phyloP scores from a whole-genome alignment of 805 yeast species.

The Teunomyces tritomae region DNA sequence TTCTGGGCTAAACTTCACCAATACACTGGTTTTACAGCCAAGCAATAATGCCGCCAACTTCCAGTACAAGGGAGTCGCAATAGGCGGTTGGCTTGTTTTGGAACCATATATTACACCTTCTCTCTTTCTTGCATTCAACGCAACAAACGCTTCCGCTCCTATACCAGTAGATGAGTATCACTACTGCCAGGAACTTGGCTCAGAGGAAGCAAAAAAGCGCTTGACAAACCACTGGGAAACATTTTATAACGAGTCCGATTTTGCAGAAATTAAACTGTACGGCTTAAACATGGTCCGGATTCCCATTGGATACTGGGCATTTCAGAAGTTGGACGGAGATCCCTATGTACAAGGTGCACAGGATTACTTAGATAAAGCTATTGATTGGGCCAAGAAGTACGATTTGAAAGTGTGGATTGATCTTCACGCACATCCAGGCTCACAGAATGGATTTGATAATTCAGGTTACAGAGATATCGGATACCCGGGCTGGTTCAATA shows the following conservation, averaged over 20 bases:
- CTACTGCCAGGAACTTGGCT: conserved; percentile 49
- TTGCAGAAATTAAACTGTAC: conserved; percentile 44
- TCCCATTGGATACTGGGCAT: conserved; percentile 84
- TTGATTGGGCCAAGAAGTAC: conserved; percentile 63
- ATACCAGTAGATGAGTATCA: conserved; percentile 64
- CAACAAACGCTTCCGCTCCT: conserved; percentile 17
- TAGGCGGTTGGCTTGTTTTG: conserved; percentile 73
- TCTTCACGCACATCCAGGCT: conserved; percentile 79
- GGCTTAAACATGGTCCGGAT: conserved; percentile 73
- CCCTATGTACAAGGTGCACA: conserved; percentile 70
- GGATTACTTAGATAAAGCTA: conserved; percentile 58
- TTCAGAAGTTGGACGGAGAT: conserved; percentile 46
- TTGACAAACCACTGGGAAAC: conserved; percentile 55
- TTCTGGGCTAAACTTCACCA: background rate
- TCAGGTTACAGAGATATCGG: conserved; percentile 59
- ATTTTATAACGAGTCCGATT: conserved; percentile 60
- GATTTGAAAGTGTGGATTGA: conserved; percentile 71
- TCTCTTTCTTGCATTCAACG: conserved; percentile 44
- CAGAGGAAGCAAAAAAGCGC: conserved; percentile 38
- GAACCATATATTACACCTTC: conserved; percentile 74
- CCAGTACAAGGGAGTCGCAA: conserved; percentile 42
- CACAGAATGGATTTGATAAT: conserved; percentile 85
- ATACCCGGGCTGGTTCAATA: conserved; percentile 35
- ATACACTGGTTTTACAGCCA: conserved; percentile 4
- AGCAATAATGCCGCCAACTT: conserved; percentile 8